These are phyloP conservation scores for Phylloporus gajari DNA, from an alignment of 1,284 basidiomycete genomes.

Conservation along the genomic window DNA sequence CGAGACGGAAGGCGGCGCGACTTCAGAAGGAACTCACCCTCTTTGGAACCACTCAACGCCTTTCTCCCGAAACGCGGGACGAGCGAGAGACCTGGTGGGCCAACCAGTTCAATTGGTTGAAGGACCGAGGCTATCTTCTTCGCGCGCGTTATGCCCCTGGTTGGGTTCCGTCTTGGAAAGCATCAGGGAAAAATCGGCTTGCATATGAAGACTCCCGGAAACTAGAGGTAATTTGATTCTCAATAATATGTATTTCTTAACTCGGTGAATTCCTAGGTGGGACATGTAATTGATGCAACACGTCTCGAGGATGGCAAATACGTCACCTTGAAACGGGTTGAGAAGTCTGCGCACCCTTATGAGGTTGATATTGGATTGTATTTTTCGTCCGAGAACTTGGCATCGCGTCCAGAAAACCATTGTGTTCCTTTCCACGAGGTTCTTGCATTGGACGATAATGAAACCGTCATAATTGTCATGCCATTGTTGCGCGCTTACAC, in stretches of 20 bases:
- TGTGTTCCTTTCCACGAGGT: constrained; percentile 30
- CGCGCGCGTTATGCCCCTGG: constrained; percentile 37
- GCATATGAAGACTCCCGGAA: constrained; percentile 10
- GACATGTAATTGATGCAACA: constrained; percentile 21
- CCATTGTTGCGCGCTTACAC: constrained; percentile 20
- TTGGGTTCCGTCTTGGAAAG: constrained; percentile 42
- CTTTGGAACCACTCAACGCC: constrained; percentile 9
- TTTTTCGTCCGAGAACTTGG: constrained; percentile 15
- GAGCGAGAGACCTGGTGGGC: constrained; percentile 24
- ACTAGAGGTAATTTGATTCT: constrained; percentile 6
- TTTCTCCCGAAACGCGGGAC: constrained; percentile 5
- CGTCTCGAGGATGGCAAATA: constrained; percentile 17
- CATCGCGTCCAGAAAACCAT: constrained; percentile 18
- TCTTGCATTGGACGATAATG: constrained; percentile 3
- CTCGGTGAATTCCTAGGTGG: too few species aligned
- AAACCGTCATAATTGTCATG: constrained; percentile 26
- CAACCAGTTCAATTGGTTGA: constrained; percentile 30
- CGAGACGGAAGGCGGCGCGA: too few species aligned
- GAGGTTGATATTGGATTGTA: constrained; percentile 22
- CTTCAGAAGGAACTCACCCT: constrained; percentile 11
- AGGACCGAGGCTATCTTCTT: constrained; percentile 36
- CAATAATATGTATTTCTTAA: not conserved
- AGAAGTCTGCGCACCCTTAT: constrained; percentile 14
- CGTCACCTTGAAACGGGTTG: constrained; percentile 26
- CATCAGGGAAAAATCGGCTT: constrained; percentile 1